phyloP scores from a whole-genome alignment of 495 filamentous ascomycete species.

The Xylaria curta region DNA sequence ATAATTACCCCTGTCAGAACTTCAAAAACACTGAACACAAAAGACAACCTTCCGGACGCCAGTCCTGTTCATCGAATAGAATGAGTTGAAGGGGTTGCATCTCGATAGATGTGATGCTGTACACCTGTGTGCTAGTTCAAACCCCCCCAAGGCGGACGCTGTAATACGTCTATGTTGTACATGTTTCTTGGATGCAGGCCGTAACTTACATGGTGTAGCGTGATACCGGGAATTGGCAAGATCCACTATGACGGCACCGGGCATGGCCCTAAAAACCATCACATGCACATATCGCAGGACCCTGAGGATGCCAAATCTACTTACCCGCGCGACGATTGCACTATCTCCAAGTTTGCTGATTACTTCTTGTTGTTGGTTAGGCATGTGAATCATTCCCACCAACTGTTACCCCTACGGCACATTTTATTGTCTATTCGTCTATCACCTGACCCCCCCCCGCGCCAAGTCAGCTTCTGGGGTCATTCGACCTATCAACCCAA shows the following conservation, averaged over 20 bases:
- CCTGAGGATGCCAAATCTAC: slow-evolving; percentile 12
- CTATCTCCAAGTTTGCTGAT: background rate
- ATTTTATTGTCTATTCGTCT: background rate
- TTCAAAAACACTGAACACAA: too few relatives aligned
- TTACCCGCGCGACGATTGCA: background rate
- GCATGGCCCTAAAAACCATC: slow-evolving; percentile 25
- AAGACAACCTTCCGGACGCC: too few relatives aligned
- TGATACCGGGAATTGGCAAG: slow-evolving; percentile 1
- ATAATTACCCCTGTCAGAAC: background rate
- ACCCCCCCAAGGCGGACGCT: too few relatives aligned
- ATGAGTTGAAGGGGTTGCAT: too few relatives aligned
- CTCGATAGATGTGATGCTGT: too few relatives aligned
- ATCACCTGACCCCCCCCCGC: slow-evolving; percentile 10
- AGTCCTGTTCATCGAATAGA: too few relatives aligned
- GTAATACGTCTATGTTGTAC: too few relatives aligned
- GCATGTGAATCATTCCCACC: slow-evolving; percentile 12
- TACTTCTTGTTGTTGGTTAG: background rate
- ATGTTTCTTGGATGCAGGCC: background rate
- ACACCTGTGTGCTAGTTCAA: too few relatives aligned
- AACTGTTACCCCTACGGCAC: background rate
- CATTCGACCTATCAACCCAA: background rate
- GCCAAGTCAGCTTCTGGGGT: slow-evolving; percentile 2
- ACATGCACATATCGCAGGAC: slow-evolving; percentile 28
- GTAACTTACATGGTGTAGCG: slow-evolving; percentile 1
- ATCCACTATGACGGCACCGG: slow-evolving; percentile 38